These are phyloP conservation scores for Serpula lacrymans DNA, from an alignment of 768 basidiomycete species.

Conservation along the genomic window DNA sequence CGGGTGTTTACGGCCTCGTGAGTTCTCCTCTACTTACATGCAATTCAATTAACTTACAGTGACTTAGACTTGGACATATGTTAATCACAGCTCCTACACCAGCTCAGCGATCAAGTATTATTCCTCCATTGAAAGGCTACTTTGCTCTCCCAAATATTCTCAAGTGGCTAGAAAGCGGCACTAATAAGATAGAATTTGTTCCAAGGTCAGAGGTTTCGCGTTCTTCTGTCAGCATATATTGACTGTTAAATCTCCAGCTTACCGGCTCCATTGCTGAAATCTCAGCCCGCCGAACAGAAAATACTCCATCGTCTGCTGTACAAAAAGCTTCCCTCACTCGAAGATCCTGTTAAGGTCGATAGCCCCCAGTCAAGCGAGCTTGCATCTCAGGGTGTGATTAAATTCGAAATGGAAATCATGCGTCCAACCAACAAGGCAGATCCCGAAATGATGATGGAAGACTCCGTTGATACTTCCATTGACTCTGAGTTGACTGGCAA, in stretches of 20 bases:
- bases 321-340: slow-evolving; percentile 26
- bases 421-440: slow-evolving; percentile 1
- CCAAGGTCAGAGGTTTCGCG: slow-evolving; percentile 40
- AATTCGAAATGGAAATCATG: slow-evolving; percentile 38
- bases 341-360: background rate
- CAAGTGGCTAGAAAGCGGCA: slow-evolving; percentile 39
- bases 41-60: too few relatives aligned
- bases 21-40: slow-evolving; percentile 15
- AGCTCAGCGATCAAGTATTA: slow-evolving; percentile 35
- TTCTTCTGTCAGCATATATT: background rate
- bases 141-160: slow-evolving; percentile 39
- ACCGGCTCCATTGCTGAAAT: slow-evolving; percentile 32
- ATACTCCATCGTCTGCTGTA: slow-evolving; percentile 49
- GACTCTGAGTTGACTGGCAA: slow-evolving; percentile 2
- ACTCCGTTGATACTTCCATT: background rate
- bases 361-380: background rate
- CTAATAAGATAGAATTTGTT: slow-evolving; percentile 40
- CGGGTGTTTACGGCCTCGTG: slow-evolving; percentile 41
- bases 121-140: slow-evolving; percentile 45
- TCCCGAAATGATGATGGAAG: slow-evolving; percentile 5
- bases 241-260: slow-evolving; percentile 27
- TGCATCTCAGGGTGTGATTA: slow-evolving; percentile 25
- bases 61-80: slow-evolving; percentile 55
- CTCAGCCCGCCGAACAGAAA: slow-evolving; percentile 27
- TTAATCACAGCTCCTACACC: slow-evolving; percentile 41